Conservation (phyloP, 2,329 filamentous ascomycete genomes). For the Gnomoniopsis smithogilvyi region DNA sequence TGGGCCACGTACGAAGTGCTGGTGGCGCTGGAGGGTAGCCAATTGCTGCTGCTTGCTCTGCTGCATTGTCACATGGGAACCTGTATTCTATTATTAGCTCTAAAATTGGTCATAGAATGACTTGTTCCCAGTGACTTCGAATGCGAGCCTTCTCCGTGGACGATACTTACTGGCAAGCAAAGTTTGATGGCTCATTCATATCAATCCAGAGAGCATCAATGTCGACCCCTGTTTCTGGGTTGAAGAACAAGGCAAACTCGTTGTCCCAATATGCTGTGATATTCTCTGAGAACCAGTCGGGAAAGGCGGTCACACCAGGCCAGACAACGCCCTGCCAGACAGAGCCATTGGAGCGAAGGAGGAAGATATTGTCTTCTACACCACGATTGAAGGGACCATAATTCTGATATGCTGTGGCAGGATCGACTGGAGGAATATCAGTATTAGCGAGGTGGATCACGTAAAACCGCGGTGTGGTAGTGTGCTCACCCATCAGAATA, state of each 20-base stretch:
- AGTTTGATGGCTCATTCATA: constrained; percentile 54
- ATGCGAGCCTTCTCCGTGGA: background rate
- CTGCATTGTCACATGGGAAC: constrained; percentile 52
- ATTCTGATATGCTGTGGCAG: constrained; percentile 53
- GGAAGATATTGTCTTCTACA: constrained; percentile 41
- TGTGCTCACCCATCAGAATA: constrained; percentile 56
- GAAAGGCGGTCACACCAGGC: constrained; percentile 70
- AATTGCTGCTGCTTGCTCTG: constrained; percentile 25
- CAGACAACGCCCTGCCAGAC: constrained; percentile 66
- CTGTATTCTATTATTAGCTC: background rate
- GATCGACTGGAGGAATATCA: constrained; percentile 74
- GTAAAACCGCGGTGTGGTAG: background rate
- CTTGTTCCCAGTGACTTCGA: background rate
- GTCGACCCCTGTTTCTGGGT: constrained; percentile 60
- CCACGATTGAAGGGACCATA: constrained; percentile 40
- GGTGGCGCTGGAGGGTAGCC: constrained; percentile 60
- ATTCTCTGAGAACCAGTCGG: constrained; percentile 72
- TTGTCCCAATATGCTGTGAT: constrained; percentile 66
- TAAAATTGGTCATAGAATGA: background rate
- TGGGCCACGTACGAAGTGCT: constrained; percentile 59
- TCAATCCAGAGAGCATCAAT: constrained; percentile 80
- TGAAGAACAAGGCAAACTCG: constrained; percentile 65
- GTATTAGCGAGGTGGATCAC: background rate
- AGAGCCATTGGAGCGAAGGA: constrained; percentile 52
- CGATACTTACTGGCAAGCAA: constrained; percentile 35